phyloP scores from a whole-genome alignment of 1,139 yeast species.

The Geotrichum bryndzae region DNA sequence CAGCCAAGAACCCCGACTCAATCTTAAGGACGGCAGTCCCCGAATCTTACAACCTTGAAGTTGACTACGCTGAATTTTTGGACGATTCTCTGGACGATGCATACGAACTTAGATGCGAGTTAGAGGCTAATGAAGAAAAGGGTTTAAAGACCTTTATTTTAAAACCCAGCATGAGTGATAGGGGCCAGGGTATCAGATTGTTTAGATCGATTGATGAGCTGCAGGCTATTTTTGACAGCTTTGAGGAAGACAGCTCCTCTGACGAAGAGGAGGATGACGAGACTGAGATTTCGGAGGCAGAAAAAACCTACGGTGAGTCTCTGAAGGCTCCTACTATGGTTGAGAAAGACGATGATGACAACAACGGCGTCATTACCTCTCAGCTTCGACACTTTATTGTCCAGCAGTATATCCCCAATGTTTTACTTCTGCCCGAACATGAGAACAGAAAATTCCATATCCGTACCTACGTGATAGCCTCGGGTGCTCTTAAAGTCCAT shows the following conservation, averaged over 20 bases:
- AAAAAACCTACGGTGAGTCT: constrained; percentile 37
- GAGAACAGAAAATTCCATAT: constrained; percentile 79
- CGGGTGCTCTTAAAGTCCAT: constrained; percentile 66
- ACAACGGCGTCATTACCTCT: constrained; percentile 56
- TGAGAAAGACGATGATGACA: constrained; percentile 14
- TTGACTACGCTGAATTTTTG: constrained; percentile 93
- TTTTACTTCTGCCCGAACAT: constrained; percentile 58
- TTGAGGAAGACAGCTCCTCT: constrained; percentile 61
- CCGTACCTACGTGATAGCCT: constrained; percentile 74
- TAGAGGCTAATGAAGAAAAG: constrained; percentile 46
- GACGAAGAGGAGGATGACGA: constrained; percentile 50
- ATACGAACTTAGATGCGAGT: constrained; percentile 75
- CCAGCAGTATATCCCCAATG: constrained; percentile 67
- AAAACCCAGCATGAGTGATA: constrained; percentile 95
- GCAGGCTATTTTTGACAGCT: constrained; percentile 75
- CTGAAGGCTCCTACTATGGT: constrained; percentile 31
- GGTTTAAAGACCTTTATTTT: constrained; percentile 63
- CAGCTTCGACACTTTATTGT: constrained; percentile 87
- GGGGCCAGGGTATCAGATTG: constrained; percentile 89
- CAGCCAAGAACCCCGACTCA: constrained; percentile 68
- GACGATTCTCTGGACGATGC: constrained; percentile 92
- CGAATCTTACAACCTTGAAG: constrained; percentile 69
- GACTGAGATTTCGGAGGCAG: constrained; percentile 37
- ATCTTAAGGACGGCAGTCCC: constrained; percentile 59
- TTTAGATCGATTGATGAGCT: constrained; percentile 73